These are phyloP conservation scores for Acanthamoeba lugdunensis DNA, from an alignment of 208 protist genomes.

Conservation along the genomic window DNA sequence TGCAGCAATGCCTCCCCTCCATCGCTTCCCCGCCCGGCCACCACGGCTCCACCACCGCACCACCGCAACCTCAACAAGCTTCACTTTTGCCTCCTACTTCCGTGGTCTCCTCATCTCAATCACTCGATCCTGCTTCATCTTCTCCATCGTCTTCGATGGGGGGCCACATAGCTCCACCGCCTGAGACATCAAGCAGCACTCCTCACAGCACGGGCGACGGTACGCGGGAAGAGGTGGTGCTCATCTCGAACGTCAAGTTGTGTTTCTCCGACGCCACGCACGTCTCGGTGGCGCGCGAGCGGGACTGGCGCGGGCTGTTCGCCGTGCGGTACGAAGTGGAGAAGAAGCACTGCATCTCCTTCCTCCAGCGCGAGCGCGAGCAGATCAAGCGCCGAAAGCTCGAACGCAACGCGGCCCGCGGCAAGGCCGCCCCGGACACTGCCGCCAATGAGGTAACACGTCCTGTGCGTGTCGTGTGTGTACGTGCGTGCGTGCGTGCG, in stretches of 20 bases:
- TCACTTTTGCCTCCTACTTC: neutral
- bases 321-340: neutral
- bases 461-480: no score
- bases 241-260: conserved; percentile 12
- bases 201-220: neutral
- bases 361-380: neutral
- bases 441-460: neutral
- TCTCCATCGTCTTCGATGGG: no score
- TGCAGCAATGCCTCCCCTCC: conserved; percentile 4
- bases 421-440: neutral
- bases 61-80: neutral
- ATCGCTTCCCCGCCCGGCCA: neutral
- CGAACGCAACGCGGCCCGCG: neutral
- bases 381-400: neutral
- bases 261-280: conserved; percentile 12
- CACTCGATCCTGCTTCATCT: no score
- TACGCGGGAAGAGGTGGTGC: neutral
- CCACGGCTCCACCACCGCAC: neutral
- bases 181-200: neutral
- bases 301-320: neutral
- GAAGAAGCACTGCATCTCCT: conserved; percentile 30
- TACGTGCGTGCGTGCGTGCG: no score
- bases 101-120: no score
- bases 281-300: neutral
- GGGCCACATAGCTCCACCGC: neutral